A percentile compares a stretch with the other conserved stretches of the same genome.
Conservation (phyloP, 2,329 filamentous ascomycete genomes). For the Sporothrix brunneoviolacea region DNA sequence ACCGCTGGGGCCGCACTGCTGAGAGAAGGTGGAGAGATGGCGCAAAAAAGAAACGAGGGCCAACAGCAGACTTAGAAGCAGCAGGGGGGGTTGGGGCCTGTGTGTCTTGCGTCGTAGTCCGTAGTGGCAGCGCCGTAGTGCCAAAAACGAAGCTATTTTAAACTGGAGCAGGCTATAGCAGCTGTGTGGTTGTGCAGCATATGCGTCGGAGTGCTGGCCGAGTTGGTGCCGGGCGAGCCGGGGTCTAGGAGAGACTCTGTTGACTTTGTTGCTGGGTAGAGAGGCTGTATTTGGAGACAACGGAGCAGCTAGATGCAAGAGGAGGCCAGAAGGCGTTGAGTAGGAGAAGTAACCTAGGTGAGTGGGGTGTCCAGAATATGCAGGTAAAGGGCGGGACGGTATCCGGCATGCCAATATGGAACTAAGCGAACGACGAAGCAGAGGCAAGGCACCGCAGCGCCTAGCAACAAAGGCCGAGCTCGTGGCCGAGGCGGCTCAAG, state of each 20-base stretch:
- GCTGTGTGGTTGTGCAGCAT: background rate
- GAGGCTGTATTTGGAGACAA: background rate
- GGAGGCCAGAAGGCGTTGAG: too few relatives aligned
- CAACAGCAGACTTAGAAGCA: too few relatives aligned
- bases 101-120: background rate
- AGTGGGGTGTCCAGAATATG: too few relatives aligned
- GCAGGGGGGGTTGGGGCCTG: too few relatives aligned
- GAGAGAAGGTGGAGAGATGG: too few relatives aligned
- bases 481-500: slow-evolving; percentile 4
- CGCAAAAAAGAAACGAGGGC: too few relatives aligned
- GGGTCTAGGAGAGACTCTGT: background rate
- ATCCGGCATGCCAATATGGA: background rate
- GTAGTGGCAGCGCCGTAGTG: slow-evolving; percentile 1
- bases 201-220: background rate
- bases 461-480: background rate
- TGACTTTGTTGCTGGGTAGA: background rate
- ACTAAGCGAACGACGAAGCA: background rate
- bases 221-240: background rate
- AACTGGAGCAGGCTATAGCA: slow-evolving; percentile 5
- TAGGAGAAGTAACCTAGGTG: too few relatives aligned
- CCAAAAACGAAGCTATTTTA: slow-evolving; percentile 8
- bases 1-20: too few relatives aligned
- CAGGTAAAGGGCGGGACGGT: too few relatives aligned
- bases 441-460: background rate
- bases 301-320: background rate